These are phyloP conservation scores for Tubosaeta sp. DNA, from an alignment of 768 basidiomycete genomes.

Conservation along the genomic window DNA sequence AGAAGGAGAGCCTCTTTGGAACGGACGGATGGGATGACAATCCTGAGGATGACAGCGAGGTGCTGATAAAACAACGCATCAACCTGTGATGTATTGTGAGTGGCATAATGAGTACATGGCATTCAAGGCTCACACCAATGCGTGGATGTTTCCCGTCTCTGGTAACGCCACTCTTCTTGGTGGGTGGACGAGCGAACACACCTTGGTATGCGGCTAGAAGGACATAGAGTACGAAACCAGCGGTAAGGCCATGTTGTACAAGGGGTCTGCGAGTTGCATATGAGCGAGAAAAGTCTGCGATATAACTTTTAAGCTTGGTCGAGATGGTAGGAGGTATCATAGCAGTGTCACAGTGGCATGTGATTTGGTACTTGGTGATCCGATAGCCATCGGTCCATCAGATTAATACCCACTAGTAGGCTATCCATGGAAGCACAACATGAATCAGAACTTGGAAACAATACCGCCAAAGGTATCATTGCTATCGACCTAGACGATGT, in stretches of 20 bases:
- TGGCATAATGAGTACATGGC: background rate
- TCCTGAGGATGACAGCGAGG: constrained; percentile 69
- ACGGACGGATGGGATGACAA: constrained; percentile 81
- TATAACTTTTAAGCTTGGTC: constrained; percentile 34
- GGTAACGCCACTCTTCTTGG: constrained; percentile 17
- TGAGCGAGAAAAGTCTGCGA: constrained; percentile 42
- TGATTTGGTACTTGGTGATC: constrained; percentile 9
- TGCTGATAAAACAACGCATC: constrained; percentile 88
- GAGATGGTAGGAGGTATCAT: constrained; percentile 12
- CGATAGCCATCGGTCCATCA: constrained; percentile 2
- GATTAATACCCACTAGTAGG: constrained; percentile 1
- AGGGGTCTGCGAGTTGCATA: constrained; percentile 66
- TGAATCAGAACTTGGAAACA: background rate
- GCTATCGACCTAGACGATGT: constrained; percentile 70
- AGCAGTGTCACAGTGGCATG: constrained; percentile 1
- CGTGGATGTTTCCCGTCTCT: constrained; percentile 44
- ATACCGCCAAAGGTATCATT: constrained; percentile 38
- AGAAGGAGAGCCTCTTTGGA: constrained; percentile 88
- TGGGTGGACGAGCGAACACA: constrained; percentile 42
- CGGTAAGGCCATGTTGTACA: constrained; percentile 68
- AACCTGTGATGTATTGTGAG: constrained; percentile 45
- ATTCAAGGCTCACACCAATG: constrained; percentile 56
- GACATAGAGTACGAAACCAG: constrained; percentile 67
- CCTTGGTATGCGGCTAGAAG: constrained; percentile 59
- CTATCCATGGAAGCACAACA: background rate